A percentile compares a stretch with the other conserved stretches of the same genome.
Evolutionary conservation across 2,329 filamentous ascomycete genomes (phyloP).

Genomic region (Celoporthe dispersa): DNA sequence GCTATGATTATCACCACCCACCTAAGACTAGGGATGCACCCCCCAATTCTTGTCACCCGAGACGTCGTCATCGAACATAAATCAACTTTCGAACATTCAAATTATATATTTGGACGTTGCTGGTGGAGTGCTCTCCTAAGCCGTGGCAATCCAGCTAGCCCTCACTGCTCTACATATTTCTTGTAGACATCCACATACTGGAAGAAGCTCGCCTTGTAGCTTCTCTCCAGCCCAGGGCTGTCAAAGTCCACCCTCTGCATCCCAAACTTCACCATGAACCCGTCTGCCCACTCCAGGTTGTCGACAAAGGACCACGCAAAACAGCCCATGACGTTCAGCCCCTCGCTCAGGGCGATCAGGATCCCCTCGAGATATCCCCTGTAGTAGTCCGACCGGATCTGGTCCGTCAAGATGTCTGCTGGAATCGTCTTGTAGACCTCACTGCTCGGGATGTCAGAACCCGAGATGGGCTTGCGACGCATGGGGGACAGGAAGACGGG

Average conservation of each 20-base stretch:
- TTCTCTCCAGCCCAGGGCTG: slow-evolving; percentile 17
- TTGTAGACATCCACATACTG: slow-evolving; percentile 22
- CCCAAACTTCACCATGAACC: slow-evolving; percentile 18
- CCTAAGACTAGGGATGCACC: neutral
- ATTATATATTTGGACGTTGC: neutral
- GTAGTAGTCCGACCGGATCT: slow-evolving; percentile 24
- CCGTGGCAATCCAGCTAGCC: neutral
- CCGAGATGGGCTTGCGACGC: neutral
- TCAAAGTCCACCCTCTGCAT: slow-evolving; percentile 21
- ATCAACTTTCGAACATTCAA: neutral
- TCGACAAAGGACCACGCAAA: slow-evolving; percentile 24
- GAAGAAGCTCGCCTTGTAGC: slow-evolving; percentile 25
- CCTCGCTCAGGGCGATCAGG: slow-evolving; percentile 19
- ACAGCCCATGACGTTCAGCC: slow-evolving; percentile 18
- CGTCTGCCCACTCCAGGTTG: slow-evolving; percentile 21
- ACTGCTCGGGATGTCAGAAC: neutral
- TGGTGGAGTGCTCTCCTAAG: too few species aligned
- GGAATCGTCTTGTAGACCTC: slow-evolving; percentile 24
- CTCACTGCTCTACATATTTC: slow-evolving; percentile 17
- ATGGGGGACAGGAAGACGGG: neutral
- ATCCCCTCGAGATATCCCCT: slow-evolving; percentile 22
- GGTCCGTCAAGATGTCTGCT: slow-evolving; percentile 23
- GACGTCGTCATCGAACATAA: neutral
- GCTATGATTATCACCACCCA: neutral
- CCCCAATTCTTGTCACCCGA: neutral